Conservation (phyloP, 1,139 yeast genomes). For the Hansenula lynferdii region DNA sequence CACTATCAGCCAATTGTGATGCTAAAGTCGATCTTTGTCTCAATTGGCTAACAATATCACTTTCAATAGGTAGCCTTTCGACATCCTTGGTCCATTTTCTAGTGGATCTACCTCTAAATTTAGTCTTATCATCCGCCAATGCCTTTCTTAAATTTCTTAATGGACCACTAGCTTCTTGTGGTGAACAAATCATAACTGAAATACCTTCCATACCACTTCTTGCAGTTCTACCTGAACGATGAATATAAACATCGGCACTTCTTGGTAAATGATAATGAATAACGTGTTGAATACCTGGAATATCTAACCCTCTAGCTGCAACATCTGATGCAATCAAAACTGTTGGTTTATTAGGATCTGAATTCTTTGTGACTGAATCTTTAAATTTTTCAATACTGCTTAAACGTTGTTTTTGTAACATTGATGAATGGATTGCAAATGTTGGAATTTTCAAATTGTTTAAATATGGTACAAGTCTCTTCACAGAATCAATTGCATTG, state of each 20-base stretch:
- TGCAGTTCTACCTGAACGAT: conserved; percentile 97
- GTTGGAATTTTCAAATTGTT: conserved; percentile 67
- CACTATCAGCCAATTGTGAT: conserved; percentile 68
- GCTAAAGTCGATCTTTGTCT: conserved; percentile 68
- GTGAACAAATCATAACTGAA: conserved; percentile 86
- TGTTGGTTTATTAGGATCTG: conserved; percentile 43
- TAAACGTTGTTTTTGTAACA: conserved; percentile 92
- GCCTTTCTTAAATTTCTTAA: conserved; percentile 68
- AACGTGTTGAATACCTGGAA: conserved; percentile 87
- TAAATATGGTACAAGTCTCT: conserved; percentile 73
- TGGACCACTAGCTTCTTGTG: conserved; percentile 90
- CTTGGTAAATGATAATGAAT: conserved; percentile 95
- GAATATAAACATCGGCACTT: conserved; percentile 91
- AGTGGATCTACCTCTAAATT: conserved; percentile 25
- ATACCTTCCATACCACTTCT: conserved; percentile 96
- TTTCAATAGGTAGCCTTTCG: conserved; percentile 70
- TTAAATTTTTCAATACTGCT: conserved; percentile 75
- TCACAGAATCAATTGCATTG: conserved; percentile 90
- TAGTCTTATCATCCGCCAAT: conserved; percentile 37
- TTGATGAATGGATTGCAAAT: conserved; percentile 84
- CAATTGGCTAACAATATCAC: conserved; percentile 65
- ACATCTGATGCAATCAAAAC: conserved; percentile 94
- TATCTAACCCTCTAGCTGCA: conserved; percentile 97
- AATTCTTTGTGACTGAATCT: conserved; percentile 44
- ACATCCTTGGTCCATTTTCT: conserved; percentile 52